Evolutionary conservation across 2,329 filamentous ascomycete species (phyloP).

Genomic region (Talaromyces piceae): DNA sequence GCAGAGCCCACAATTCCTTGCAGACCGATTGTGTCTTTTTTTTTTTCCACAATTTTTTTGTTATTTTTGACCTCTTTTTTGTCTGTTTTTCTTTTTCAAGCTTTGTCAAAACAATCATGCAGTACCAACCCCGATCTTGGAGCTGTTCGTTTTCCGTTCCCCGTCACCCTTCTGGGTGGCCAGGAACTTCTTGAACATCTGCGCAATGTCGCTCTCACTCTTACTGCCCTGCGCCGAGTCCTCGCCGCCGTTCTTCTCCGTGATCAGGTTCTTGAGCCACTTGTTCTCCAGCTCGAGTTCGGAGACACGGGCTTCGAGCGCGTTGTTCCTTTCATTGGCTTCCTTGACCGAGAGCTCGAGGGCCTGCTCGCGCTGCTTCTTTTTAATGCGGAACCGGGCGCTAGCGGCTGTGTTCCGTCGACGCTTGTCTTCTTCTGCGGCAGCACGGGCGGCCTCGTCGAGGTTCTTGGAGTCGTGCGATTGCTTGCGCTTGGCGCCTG

Average conservation of each 20-base stretch:
- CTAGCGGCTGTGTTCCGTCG: conserved; percentile 82
- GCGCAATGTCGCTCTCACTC: conserved; percentile 40
- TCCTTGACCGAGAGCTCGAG: conserved; percentile 76
- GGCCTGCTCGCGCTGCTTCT: conserved; percentile 88
- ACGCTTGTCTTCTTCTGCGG: conserved; percentile 84
- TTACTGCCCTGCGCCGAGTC: conserved; percentile 19
- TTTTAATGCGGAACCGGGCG: conserved; percentile 86
- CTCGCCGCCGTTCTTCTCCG: conserved; percentile 62
- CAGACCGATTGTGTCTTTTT: conserved; percentile 2
- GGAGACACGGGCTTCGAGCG: conserved; percentile 64
- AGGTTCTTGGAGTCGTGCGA: conserved; percentile 42
- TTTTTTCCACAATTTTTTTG: neutral
- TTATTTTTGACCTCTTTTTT: neutral
- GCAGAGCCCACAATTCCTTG: neutral
- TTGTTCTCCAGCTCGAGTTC: conserved; percentile 79
- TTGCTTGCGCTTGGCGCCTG: conserved; percentile 30
- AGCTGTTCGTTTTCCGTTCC: conserved; percentile 22
- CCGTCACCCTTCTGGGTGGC: conserved; percentile 26
- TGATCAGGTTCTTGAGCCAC: conserved; percentile 71
- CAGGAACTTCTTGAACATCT: conserved; percentile 36
- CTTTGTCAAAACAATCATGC: conserved; percentile 11
- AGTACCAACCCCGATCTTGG: conserved; percentile 29
- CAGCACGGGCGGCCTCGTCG: conserved; percentile 64
- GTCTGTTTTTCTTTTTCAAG: conserved; percentile 11
- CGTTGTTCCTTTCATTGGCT: conserved; percentile 68